These are phyloP conservation scores for Pichia exigua DNA, from an alignment of 805 yeast species.

Conservation along the genomic window DNA sequence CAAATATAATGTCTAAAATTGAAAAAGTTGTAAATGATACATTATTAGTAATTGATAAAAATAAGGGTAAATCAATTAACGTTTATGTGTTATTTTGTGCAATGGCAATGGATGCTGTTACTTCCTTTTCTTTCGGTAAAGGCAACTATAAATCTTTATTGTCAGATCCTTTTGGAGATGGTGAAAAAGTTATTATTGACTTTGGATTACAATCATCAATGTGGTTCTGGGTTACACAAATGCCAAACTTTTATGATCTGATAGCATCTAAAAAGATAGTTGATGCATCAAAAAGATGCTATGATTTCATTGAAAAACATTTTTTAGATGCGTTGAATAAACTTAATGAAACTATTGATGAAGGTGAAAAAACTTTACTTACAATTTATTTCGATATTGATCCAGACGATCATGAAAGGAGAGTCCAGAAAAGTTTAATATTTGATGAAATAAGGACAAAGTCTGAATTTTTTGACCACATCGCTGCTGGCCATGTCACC, in stretches of 20 bases:
- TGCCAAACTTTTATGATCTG: slow-evolving; percentile 45
- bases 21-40: slow-evolving; percentile 27
- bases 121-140: slow-evolving; percentile 51
- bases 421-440: slow-evolving; percentile 6
- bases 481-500: slow-evolving; percentile 74
- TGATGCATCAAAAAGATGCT: slow-evolving; percentile 32
- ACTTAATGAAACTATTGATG: slow-evolving; percentile 10
- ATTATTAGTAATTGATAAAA: slow-evolving; percentile 17
- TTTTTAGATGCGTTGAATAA: slow-evolving; percentile 18
- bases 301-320: slow-evolving; percentile 36
- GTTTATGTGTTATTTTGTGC: slow-evolving; percentile 59
- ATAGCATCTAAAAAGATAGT: slow-evolving; percentile 33
- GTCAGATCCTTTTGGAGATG: slow-evolving; percentile 29
- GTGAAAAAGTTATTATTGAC: slow-evolving; percentile 36
- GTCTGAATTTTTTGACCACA: slow-evolving; percentile 53
- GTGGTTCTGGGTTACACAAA: slow-evolving; percentile 58
- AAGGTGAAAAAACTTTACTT: slow-evolving; percentile 19
- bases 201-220: slow-evolving; percentile 45
- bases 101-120: slow-evolving; percentile 64
- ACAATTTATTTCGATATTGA: slow-evolving; percentile 15
- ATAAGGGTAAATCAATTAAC: slow-evolving; percentile 33
- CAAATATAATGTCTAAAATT: slow-evolving; percentile 28
- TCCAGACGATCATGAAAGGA: not conserved
- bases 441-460: slow-evolving; percentile 27
- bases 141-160: slow-evolving; percentile 40